These are phyloP conservation scores for Gymnopilus junonius DNA, from an alignment of 768 basidiomycete genomes.

Conservation along the genomic window DNA sequence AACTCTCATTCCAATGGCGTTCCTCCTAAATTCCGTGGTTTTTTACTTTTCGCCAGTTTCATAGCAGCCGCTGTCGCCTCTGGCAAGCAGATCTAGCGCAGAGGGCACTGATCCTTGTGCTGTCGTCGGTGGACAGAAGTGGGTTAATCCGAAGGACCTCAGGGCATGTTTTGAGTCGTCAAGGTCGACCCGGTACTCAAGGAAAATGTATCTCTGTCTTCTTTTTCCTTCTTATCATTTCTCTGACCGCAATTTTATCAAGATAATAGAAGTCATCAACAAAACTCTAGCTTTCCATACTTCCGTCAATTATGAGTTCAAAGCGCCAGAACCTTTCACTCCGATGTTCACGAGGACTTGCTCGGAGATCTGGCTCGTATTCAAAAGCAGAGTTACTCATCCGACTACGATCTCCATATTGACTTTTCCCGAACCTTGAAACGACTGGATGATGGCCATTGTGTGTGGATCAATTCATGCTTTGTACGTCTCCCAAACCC, in stretches of 20 bases:
- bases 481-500: constrained; percentile 33
- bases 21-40: constrained; percentile 12
- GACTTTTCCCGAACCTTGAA: constrained; percentile 60
- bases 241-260: neutral
- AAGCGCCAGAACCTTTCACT: constrained; percentile 56
- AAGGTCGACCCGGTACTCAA: constrained; percentile 51
- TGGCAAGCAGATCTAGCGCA: neutral
- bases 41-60: constrained; percentile 14
- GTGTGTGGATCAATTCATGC: constrained; percentile 57
- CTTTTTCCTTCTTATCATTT: neutral
- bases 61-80: constrained; percentile 9
- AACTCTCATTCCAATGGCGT: constrained; percentile 6
- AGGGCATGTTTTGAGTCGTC: constrained; percentile 55
- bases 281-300: constrained; percentile 68
- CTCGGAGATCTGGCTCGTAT: constrained; percentile 55
- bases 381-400: constrained; percentile 43
- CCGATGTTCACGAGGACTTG: constrained; percentile 62
- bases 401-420: constrained; percentile 61
- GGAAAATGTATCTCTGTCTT: constrained; percentile 47
- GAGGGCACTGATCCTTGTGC: constrained; percentile 52
- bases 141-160: constrained; percentile 56
- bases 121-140: constrained; percentile 56
- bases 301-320: constrained; percentile 62
- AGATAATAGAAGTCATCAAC: constrained; percentile 65
- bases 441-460: constrained; percentile 62